Percentiles rank a stretch among this genome's conserved stretches.
phyloP scores from a whole-genome alignment of 2,329 filamentous ascomycete genomes.

The Raffaelea arxii region DNA sequence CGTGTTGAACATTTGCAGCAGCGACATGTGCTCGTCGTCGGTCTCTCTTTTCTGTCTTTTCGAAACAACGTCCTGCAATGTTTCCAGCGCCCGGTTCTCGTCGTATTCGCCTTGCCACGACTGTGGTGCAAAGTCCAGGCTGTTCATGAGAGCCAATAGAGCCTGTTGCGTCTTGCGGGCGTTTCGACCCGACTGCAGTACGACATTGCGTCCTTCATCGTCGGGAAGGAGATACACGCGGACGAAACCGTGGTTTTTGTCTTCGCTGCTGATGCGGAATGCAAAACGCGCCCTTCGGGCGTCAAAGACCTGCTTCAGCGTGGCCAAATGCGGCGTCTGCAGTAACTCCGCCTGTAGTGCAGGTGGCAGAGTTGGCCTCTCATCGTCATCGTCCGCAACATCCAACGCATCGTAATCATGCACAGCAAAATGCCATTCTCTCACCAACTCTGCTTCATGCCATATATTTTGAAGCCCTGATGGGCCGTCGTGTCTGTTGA shows the following conservation, averaged over 20 bases:
- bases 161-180: slow-evolving; percentile 34
- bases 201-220: slow-evolving; percentile 44
- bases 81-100: neutral
- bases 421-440: neutral
- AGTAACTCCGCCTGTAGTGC: slow-evolving; percentile 10
- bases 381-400: neutral
- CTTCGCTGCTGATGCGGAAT: slow-evolving; percentile 18
- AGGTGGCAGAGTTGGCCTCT: neutral
- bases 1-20: slow-evolving; percentile 65
- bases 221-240: slow-evolving; percentile 57
- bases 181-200: slow-evolving; percentile 39
- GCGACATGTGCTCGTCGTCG: slow-evolving; percentile 32
- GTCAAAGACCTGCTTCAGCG: slow-evolving; percentile 20
- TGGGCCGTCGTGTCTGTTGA: neutral
- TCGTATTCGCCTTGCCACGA: slow-evolving; percentile 43
- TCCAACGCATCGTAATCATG: neutral
- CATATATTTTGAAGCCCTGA: neutral
- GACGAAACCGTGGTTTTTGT: slow-evolving; percentile 21
- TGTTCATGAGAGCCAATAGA: slow-evolving; percentile 37
- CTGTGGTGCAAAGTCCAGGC: slow-evolving; percentile 43
- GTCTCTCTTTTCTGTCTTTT: slow-evolving; percentile 9
- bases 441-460: neutral
- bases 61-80: neutral
- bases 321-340: slow-evolving; percentile 4
- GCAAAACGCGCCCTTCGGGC: slow-evolving; percentile 34